Evolutionary conservation across 176 grass and related monocot species (phyloP).

Genomic region (Carex cristatella): DNA sequence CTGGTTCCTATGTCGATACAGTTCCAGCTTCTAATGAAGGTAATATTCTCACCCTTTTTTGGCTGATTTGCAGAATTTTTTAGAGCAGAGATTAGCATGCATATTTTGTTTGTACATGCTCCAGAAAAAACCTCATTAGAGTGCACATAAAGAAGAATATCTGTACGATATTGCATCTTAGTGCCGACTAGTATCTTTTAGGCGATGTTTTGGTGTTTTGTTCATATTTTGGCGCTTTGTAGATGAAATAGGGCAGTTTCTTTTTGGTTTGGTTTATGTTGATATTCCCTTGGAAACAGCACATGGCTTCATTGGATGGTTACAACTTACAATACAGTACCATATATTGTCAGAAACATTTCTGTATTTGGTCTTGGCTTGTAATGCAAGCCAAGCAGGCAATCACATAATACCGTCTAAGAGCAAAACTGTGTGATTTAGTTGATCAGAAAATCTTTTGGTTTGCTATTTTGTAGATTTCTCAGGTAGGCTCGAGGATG

Average conservation of each 20-base stretch:
- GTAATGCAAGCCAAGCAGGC: not conserved
- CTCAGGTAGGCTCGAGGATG: slow-evolving; percentile 4
- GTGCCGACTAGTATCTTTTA: not conserved
- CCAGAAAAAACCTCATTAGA: not conserved
- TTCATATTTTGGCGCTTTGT: not conserved
- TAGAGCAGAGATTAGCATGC: not conserved
- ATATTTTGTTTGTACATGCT: not conserved
- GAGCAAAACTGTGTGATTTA: not conserved
- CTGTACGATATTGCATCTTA: not conserved
- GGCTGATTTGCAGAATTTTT: not conserved
- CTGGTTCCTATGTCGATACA: not conserved
- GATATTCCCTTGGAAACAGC: not conserved
- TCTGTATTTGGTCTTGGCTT: not conserved
- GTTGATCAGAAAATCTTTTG: not conserved
- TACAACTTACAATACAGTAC: not conserved
- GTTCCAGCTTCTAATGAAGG: not conserved
- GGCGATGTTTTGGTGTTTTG: not conserved
- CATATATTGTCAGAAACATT: not conserved
- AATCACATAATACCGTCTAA: not conserved
- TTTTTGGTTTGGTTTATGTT: not conserved
- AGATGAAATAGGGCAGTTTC: not conserved
- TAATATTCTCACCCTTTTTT: not conserved
- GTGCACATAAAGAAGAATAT: not conserved
- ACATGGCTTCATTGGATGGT: not conserved
- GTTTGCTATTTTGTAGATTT: not conserved